Conservation (phyloP, 2,329 filamentous ascomycete genomes). For the Sarocladiaceae sp. region DNA sequence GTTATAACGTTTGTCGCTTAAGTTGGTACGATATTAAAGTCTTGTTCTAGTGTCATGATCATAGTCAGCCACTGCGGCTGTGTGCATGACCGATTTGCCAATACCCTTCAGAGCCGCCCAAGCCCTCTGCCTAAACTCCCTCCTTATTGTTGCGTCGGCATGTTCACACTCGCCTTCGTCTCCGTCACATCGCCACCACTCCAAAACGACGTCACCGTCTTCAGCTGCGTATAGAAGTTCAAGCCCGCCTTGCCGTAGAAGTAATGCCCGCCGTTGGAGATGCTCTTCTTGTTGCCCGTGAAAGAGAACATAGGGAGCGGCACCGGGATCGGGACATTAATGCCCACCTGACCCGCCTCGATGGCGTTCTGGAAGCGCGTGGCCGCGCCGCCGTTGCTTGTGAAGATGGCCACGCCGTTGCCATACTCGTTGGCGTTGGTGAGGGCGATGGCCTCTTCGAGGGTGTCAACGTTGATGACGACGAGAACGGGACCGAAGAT, state of each 20-base stretch:
- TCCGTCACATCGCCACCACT: constrained; percentile 36
- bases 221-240: constrained; percentile 83
- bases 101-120: no score
- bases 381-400: constrained; percentile 61
- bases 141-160: no score
- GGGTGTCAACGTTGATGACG: constrained; percentile 62
- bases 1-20: no score
- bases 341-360: constrained; percentile 70
- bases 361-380: constrained; percentile 65
- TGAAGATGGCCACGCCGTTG: constrained; percentile 73
- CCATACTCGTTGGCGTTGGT: constrained; percentile 76
- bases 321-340: constrained; percentile 67
- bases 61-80: no score
- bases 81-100: no score
- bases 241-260: constrained; percentile 86
- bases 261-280: constrained; percentile 79
- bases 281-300: constrained; percentile 69
- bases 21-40: no score
- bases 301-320: constrained; percentile 58
- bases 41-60: no score
- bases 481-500: constrained; percentile 74
- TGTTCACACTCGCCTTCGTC: constrained; percentile 2
- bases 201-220: constrained; percentile 89
- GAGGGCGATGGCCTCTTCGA: constrained; percentile 65
- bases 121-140: no score